Base-by-base conservation (phyloP, 2,329 filamentous ascomycete species). In the Ophiocordyceps unilateralis region DNA sequence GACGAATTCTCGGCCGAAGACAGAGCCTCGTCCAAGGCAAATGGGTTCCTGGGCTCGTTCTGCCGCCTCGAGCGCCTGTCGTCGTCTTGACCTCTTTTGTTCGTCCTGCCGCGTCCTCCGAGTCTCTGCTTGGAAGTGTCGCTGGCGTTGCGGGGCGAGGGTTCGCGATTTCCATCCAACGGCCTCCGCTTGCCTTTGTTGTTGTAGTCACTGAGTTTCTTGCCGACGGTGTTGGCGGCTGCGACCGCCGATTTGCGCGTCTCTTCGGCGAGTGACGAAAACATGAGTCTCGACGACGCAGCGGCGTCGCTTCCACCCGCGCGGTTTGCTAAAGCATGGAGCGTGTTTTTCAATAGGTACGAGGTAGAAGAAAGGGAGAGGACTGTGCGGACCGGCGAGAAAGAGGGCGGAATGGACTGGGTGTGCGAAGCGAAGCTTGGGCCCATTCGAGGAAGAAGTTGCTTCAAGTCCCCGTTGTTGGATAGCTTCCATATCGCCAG, bases 271-370 rank as follows among this genome's bases (percentile, higher is more conserved):
- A 61, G 56, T 43, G 57, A 49, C 45, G 60, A 58, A 55, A 59
- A 58, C 61, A 64, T 64, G 52, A 56, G 53, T 52, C 49, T 55
- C 51, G 59, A 61, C 57, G 59, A 59, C 60, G 61, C 61, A 61
- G 62, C 59, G 47, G 48, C 50, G 60, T 62, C 58, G 60, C 61
- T 58, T 53, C 57, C 60, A 62, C 54, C 58, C 51, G 50, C 45
- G 47, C 44, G 48, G 46, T 53, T 41, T 47, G 53, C 53, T 54
- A 53, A 52, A 49, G 52, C 60, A 64, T 64, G 53, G 17, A 36
- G 32, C 8, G 8, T 19, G 8, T 17, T 9, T 5, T 2, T 5
- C 10, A 5, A 11, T 36, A 9, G 17, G 19, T 5, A 36, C 10
- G 9, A 17, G 10, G 7, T 19, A n/a, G 17, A 36, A 17, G n/a